Conservation (phyloP, 2,329 filamentous ascomycete genomes). For the Sporothrix globosa region DNA sequence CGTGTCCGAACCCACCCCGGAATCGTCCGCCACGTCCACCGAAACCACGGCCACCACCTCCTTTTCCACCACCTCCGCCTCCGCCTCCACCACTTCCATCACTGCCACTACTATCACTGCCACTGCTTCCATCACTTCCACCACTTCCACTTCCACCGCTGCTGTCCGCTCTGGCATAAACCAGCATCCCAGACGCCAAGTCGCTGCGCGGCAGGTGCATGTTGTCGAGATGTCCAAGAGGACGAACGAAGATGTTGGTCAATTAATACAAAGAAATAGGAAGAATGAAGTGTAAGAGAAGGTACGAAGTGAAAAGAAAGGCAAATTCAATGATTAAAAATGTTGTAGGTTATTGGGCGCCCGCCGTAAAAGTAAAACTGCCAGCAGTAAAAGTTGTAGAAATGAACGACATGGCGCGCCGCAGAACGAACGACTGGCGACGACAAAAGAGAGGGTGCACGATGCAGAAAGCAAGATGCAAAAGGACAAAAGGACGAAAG, state of each 20-base stretch:
- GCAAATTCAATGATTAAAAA: no score
- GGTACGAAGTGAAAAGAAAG: neutral
- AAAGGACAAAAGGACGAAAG: neutral
- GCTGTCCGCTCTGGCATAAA: neutral
- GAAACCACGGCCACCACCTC: no score
- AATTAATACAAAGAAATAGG: neutral
- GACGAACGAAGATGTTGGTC: neutral
- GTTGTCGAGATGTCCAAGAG: no score
- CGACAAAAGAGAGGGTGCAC: neutral
- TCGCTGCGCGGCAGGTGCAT: slow-evolving; percentile 1
- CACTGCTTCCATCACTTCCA: neutral
- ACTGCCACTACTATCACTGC: neutral
- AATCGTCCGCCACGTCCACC: neutral
- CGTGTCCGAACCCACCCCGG: slow-evolving; percentile 5
- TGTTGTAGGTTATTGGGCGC: neutral
- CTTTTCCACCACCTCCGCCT: neutral
- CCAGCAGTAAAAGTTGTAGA: slow-evolving; percentile 21
- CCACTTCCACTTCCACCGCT: neutral
- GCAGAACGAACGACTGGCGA: neutral
- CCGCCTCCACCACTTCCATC: neutral
- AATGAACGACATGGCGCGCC: slow-evolving; percentile 28
- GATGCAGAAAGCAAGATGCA: slow-evolving; percentile 23
- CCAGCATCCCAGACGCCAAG: neutral
- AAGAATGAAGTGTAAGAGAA: neutral
- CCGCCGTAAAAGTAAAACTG: slow-evolving; percentile 20